These are phyloP conservation scores for Sequoiadendron giganteum DNA, from an alignment of 75 land plant genomes.

Conservation along the genomic window DNA sequence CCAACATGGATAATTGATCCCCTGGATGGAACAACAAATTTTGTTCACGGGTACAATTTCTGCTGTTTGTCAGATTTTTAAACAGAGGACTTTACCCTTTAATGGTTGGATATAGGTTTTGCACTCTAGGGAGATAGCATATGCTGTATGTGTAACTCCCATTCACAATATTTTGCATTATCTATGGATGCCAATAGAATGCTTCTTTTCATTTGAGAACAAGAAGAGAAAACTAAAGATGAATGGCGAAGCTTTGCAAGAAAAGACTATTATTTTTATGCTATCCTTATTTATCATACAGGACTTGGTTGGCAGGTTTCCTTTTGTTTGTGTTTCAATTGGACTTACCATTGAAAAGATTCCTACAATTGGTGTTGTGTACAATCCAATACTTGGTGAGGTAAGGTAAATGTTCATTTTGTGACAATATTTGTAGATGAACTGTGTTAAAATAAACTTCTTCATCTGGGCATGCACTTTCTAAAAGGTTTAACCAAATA, in stretches of 20 bases:
- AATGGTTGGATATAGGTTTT: not conserved
- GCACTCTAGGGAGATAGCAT: not conserved
- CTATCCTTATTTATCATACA: not conserved
- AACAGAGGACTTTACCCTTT: not conserved
- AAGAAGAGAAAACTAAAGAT: not conserved
- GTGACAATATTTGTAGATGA: not conserved
- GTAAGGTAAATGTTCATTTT: slow-evolving; percentile 27
- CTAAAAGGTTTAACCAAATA: not conserved
- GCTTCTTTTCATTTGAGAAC: not conserved
- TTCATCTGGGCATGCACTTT: not conserved
- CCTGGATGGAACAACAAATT: slow-evolving; percentile 96
- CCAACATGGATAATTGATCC: slow-evolving; percentile 99
- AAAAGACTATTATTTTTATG: not conserved
- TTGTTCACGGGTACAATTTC: slow-evolving; percentile 77
- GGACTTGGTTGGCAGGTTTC: slow-evolving; percentile 46
- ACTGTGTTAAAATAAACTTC: not conserved
- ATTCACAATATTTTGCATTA: not conserved
- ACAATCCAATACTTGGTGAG: slow-evolving; percentile 93
- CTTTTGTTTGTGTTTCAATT: slow-evolving; percentile 96
- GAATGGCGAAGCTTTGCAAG: not conserved
- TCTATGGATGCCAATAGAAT: not conserved
- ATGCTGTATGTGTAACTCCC: not conserved
- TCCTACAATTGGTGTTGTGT: slow-evolving; percentile 85
- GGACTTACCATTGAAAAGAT: slow-evolving; percentile 76
- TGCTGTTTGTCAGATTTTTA: not conserved